Evolutionary conservation across 805 yeast species (phyloP), one percentile per base, ranked within the genome.

Genomic region (Starmerella stigmatis): DNA sequence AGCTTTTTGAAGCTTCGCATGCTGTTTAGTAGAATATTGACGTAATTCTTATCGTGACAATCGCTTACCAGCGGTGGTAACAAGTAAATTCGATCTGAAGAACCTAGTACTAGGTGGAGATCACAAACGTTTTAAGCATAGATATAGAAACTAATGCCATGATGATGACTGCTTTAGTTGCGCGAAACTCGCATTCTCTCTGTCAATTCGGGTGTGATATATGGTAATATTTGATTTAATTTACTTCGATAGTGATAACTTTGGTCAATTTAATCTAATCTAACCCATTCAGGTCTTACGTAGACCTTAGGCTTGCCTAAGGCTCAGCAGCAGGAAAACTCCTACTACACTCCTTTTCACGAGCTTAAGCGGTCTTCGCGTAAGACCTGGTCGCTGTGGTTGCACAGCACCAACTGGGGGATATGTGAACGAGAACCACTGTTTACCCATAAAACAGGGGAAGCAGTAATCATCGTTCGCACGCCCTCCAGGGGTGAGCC

Each of bases 1-100:
- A 67, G 74, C 73, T 89, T 67, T 77, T 77, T 52, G 98, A 92
- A 71, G 89, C 88, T 75, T 80, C 94, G 12, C 47, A 39, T 34
- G 62, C 79, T 47, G 46, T 49, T 22, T 51, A 43, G 29, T n/a
- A n/a, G n/a, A n/a, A n/a, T n/a, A n/a, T n/a, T n/a, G n/a, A n/a
- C n/a, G n/a, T n/a, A n/a, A n/a, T n/a, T n/a, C n/a, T n/a, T n/a
- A n/a, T n/a, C n/a, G n/a, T n/a, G n/a, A n/a, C n/a, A n/a, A n/a
- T n/a, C n/a, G n/a, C n/a, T n/a, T n/a, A n/a, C n/a, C n/a, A n/a
- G n/a, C n/a, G n/a, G n/a, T n/a, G n/a, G n/a, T n/a, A n/a, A n/a
- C n/a, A n/a, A n/a, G n/a, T n/a, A n/a, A n/a, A n/a, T n/a, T n/a
- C n/a, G n/a, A n/a, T n/a, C n/a, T n/a, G n/a, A n/a, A n/a, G n/a